Conservation (phyloP, 768 basidiomycete species). For the Hypsizygus marmoreus region DNA sequence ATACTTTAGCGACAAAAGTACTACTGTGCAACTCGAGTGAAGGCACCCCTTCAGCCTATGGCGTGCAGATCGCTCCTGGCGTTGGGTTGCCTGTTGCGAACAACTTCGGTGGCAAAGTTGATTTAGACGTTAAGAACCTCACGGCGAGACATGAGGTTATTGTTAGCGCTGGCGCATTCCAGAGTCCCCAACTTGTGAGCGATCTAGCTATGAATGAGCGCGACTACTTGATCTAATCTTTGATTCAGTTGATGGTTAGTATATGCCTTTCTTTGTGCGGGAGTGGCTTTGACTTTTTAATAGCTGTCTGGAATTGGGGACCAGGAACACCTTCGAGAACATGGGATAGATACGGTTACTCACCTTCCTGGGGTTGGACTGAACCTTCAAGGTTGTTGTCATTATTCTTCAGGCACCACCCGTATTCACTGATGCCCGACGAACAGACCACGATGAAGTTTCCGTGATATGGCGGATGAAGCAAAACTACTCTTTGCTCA, state of each 20-base stretch:
- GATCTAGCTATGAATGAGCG: background rate
- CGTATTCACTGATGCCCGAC: background rate
- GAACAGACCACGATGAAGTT: conserved; percentile 35
- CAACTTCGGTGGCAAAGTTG: conserved; percentile 24
- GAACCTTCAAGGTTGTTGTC: conserved; percentile 33
- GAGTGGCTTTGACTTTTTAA: background rate
- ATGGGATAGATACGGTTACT: conserved; percentile 28
- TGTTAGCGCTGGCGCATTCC: conserved; percentile 29
- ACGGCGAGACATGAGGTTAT: conserved; percentile 29
- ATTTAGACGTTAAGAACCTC: conserved; percentile 15
- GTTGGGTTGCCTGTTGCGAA: conserved; percentile 28
- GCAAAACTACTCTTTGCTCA: conserved; percentile 26
- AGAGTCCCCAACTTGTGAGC: conserved; percentile 30
- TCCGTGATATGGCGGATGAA: conserved; percentile 30
- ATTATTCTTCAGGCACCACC: background rate
- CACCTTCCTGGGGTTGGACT: conserved; percentile 37
- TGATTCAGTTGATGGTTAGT: conserved; percentile 23
- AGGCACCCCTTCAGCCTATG: conserved; percentile 20
- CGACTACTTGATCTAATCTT: background rate
- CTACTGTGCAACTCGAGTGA: conserved; percentile 18
- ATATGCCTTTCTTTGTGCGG: background rate
- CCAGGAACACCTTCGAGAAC: conserved; percentile 18
- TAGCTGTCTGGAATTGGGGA: conserved; percentile 39
- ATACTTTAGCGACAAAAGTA: conserved; percentile 29
- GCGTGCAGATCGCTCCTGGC: conserved; percentile 24